These are phyloP conservation scores for Phytophthora parvispora DNA, from an alignment of 352 stramenopile genomes.

Conservation along the genomic window DNA sequence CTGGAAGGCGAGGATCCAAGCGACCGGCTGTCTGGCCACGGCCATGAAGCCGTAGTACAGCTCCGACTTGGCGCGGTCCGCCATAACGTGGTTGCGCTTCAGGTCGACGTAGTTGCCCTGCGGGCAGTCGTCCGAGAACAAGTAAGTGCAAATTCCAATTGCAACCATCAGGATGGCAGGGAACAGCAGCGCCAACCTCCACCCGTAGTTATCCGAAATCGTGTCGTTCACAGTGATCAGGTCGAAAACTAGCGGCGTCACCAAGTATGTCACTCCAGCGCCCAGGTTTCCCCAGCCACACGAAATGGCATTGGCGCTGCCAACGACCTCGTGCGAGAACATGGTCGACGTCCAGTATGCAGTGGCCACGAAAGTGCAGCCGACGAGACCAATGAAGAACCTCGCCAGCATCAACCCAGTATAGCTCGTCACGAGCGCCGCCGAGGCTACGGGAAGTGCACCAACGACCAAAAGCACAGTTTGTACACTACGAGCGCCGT, in stretches of 20 bases:
- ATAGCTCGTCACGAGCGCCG: conserved; percentile 83
- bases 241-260: conserved; percentile 91
- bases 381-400: conserved; percentile 95
- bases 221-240: conserved; percentile 67
- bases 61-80: conserved; percentile 10
- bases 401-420: conserved; percentile 78
- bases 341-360: conserved; percentile 95
- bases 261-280: conserved; percentile 85
- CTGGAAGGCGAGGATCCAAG: conserved; percentile 72
- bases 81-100: conserved; percentile 18
- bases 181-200: conserved; percentile 89
- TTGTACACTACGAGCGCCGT: conserved; percentile 87
- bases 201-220: conserved; percentile 80
- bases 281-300: conserved; percentile 96
- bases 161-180: conserved; percentile 87
- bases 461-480: conserved; percentile 76
- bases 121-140: conserved; percentile 30
- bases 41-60: conserved; percentile 24
- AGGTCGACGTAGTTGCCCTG: conserved; percentile 22
- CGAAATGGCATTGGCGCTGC: conserved; percentile 94
- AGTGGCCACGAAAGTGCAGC: conserved; percentile 93
- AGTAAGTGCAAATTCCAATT: conserved; percentile 50
- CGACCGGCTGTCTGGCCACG: conserved; percentile 59
- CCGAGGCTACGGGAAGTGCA: conserved; percentile 85
- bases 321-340: conserved; percentile 95